A percentile compares a stretch with the other conserved stretches of the same genome.
Evolutionary conservation across 106 monocot species (phyloP).

Genomic region (Platanthera zijinensis): DNA sequence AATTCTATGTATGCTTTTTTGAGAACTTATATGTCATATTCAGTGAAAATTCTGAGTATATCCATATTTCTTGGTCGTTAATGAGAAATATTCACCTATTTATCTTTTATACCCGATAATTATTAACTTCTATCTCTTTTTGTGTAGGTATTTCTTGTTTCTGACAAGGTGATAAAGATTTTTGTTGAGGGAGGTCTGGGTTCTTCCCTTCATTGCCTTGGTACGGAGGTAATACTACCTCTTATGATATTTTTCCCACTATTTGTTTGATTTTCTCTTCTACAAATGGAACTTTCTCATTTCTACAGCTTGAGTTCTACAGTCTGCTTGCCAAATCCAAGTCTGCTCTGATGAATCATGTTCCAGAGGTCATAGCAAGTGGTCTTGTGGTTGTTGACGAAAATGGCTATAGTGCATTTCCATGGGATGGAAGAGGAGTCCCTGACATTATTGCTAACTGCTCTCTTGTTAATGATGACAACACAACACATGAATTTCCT

Average conservation of each 20-base stretch:
- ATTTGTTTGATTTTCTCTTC: slow-evolving; percentile 3
- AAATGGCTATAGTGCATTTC: slow-evolving; percentile 32
- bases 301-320: slow-evolving; percentile 83
- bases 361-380: slow-evolving; percentile 72
- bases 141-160: slow-evolving; percentile 80
- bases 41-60: neutral
- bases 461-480: slow-evolving; percentile 10
- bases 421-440: slow-evolving; percentile 71
- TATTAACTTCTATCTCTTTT: slow-evolving; percentile 5
- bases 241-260: slow-evolving; percentile 3
- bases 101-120: neutral
- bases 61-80: neutral
- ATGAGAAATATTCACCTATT: neutral
- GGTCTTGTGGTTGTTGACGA: slow-evolving; percentile 55
- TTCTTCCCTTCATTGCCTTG: slow-evolving; percentile 51
- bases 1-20: neutral
- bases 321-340: slow-evolving; percentile 39
- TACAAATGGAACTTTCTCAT: slow-evolving; percentile 6
- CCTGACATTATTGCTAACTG: slow-evolving; percentile 40
- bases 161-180: slow-evolving; percentile 75
- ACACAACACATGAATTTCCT: slow-evolving; percentile 22
- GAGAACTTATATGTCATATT: neutral
- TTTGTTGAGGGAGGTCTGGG: slow-evolving; percentile 77
- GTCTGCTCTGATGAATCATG: slow-evolving; percentile 56
- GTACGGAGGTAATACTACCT: slow-evolving; percentile 64